phyloP scores from a whole-genome alignment of 192 early-diverging fungal genomes.

The Allomyces macrogynus region DNA sequence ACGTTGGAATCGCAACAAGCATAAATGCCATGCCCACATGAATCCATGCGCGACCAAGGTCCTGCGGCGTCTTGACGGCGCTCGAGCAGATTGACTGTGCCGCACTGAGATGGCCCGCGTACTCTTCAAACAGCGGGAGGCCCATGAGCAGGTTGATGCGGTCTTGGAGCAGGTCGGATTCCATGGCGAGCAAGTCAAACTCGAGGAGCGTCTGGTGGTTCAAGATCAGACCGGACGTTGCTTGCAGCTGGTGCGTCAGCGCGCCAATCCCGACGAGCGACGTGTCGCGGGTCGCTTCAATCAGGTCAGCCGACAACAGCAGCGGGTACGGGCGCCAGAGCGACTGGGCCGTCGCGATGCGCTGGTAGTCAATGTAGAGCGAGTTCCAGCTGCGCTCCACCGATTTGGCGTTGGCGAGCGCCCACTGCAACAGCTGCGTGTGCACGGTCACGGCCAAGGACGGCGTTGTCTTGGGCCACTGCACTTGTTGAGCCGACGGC shows the following conservation, averaged over 20 bases:
- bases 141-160: neutral
- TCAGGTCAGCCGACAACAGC: neutral
- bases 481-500: too few relatives aligned
- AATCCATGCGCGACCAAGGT: neutral
- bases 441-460: neutral
- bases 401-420: neutral
- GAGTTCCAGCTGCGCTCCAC: neutral
- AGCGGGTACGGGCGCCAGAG: neutral
- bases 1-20: neutral
- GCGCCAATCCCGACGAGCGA: neutral
- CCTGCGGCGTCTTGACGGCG: too few relatives aligned
- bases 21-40: neutral
- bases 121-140: too few relatives aligned
- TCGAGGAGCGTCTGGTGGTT: neutral
- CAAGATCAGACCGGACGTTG: neutral
- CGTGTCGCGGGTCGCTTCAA: neutral
- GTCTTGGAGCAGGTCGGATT: neutral
- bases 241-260: neutral
- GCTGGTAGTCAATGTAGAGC: neutral
- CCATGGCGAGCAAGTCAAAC: neutral
- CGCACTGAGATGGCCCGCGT: too few relatives aligned
- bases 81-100: too few relatives aligned
- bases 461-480: too few relatives aligned
- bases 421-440: neutral
- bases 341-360: neutral